A percentile compares a stretch with the other conserved stretches of the same genome.
phyloP scores from a whole-genome alignment of 2,329 filamentous ascomycete genomes.

The Lecanicillium sp. region DNA sequence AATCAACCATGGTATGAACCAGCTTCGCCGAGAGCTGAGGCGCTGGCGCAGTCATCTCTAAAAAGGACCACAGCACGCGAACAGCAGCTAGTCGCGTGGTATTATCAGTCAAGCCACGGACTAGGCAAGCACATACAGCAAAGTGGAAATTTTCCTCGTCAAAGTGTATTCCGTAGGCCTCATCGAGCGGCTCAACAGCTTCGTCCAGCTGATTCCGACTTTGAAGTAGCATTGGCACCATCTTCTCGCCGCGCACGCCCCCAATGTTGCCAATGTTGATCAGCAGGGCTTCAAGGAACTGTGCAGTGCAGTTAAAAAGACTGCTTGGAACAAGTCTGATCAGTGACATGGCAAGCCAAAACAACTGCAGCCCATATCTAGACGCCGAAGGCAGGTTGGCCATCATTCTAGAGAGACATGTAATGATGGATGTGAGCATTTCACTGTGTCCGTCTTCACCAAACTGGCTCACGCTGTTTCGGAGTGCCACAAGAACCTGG shows the following conservation, averaged over 20 bases:
- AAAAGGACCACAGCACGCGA: slow-evolving; percentile 55
- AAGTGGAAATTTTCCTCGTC: slow-evolving; percentile 60
- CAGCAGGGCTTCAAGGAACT: slow-evolving; percentile 59
- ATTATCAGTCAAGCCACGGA: slow-evolving; percentile 58
- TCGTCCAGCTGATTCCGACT: slow-evolving; percentile 56
- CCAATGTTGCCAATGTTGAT: slow-evolving; percentile 57
- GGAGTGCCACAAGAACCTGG: slow-evolving; percentile 62
- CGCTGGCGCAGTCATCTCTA: slow-evolving; percentile 31
- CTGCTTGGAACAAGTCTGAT: slow-evolving; percentile 56
- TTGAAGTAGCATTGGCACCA: slow-evolving; percentile 55
- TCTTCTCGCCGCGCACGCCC: slow-evolving; percentile 53
- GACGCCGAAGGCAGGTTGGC: slow-evolving; percentile 60
- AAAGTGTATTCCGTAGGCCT: slow-evolving; percentile 61
- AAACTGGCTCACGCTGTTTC: slow-evolving; percentile 59
- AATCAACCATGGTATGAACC: slow-evolving; percentile 26
- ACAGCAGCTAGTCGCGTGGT: slow-evolving; percentile 54
- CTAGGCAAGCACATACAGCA: slow-evolving; percentile 58
- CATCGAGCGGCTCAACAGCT: slow-evolving; percentile 55
- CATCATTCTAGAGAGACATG: slow-evolving; percentile 65
- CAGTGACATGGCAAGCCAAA: slow-evolving; percentile 64
- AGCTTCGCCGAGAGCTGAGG: slow-evolving; percentile 16
- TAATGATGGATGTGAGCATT: slow-evolving; percentile 63
- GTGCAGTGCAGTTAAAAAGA: slow-evolving; percentile 60
- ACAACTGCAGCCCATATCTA: slow-evolving; percentile 61
- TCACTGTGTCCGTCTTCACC: slow-evolving; percentile 59